Conservation (phyloP, 2,329 filamentous ascomycete species). For the Tolypocladium endophyticum region DNA sequence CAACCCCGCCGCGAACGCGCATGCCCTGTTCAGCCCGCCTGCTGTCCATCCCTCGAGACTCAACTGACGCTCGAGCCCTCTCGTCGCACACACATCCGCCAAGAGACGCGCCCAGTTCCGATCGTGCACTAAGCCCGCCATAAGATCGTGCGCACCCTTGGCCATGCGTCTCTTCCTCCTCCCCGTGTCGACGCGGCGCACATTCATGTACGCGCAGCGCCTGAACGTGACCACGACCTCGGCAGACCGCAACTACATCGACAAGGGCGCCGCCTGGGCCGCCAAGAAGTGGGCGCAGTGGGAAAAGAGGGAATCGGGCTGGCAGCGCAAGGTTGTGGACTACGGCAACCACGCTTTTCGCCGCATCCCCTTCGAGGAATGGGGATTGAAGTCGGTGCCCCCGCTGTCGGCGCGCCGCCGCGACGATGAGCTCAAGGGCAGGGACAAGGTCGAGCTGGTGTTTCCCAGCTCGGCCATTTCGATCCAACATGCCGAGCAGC, state of each 20-base stretch:
- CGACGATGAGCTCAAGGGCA: slow-evolving; percentile 50
- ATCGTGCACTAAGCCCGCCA: background rate
- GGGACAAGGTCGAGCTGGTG: slow-evolving; percentile 59
- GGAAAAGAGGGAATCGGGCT: slow-evolving; percentile 75
- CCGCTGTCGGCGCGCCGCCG: slow-evolving; percentile 60
- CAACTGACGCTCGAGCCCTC: background rate
- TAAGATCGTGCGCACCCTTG: slow-evolving; percentile 8
- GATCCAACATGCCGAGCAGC: slow-evolving; percentile 46
- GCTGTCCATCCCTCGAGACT: background rate
- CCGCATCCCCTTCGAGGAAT: slow-evolving; percentile 92
- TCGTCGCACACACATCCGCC: background rate
- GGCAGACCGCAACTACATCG: slow-evolving; percentile 41
- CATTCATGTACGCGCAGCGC: slow-evolving; percentile 84
- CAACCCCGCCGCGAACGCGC: background rate
- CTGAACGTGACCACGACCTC: slow-evolving; percentile 45
- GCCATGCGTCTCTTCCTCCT: slow-evolving; percentile 88
- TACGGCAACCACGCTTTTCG: slow-evolving; percentile 82
- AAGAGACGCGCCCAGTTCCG: background rate
- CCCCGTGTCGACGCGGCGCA: slow-evolving; percentile 82
- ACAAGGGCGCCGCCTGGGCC: slow-evolving; percentile 61
- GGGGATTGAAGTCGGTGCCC: slow-evolving; percentile 91
- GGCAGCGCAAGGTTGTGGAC: slow-evolving; percentile 77
- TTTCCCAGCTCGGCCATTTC: slow-evolving; percentile 66
- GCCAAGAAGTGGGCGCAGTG: slow-evolving; percentile 72
- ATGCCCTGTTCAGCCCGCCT: no score